Base-by-base conservation (phyloP, 2,329 filamentous ascomycete species). In the Dothideomycetidae sp. region DNA sequence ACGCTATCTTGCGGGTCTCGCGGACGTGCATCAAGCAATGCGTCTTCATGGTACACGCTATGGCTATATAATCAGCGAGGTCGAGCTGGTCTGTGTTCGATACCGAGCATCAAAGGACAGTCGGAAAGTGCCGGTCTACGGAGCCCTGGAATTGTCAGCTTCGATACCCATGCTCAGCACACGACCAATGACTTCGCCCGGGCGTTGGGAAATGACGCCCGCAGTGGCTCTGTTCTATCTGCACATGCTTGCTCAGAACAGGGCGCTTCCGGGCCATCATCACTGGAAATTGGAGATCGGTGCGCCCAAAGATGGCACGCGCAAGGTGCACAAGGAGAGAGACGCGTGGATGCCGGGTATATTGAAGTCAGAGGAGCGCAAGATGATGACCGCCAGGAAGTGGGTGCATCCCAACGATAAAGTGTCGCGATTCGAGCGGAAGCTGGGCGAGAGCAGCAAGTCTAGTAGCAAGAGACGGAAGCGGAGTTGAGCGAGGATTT, bases 61-160 rank as follows among this genome's bases (percentile, higher is more conserved):
- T 58, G 88, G 88, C 38, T 96, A 93, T 66, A 88, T 96, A 58
- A 75, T 94, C 53, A 94, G 84, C 1, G 88, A 94, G 61, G 93
- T 93, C 50, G 88, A 96, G 62, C 75, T 94, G 5, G 78, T 94
- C 28, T 76, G 90, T 49, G 84, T 93, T 1, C 82, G 86, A 50
- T 82, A 81, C 47, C 85, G 86, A 36, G 63, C 63, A 3, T 47
- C 47, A 9, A 44, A 51, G 1, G 54, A 53, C 3, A 53, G 58
- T 39, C 50, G 53, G 29, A 56, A 57, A 5, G 75, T 75, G 1
- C 86, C 86, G 0, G 76, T 84, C 55, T 94, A 93, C 53, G 86
- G 88, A n/a, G 83, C 78, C 57, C 66, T 94, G 4, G 86, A 96
- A 57, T 70, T 93, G 17, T 65, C 70, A 0, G 53, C 67, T 0